Evolutionary conservation across 75 land plant genomes (phyloP), one percentile per base, ranked within the genome.

Genomic region (Sequoiadendron giganteum): DNA sequence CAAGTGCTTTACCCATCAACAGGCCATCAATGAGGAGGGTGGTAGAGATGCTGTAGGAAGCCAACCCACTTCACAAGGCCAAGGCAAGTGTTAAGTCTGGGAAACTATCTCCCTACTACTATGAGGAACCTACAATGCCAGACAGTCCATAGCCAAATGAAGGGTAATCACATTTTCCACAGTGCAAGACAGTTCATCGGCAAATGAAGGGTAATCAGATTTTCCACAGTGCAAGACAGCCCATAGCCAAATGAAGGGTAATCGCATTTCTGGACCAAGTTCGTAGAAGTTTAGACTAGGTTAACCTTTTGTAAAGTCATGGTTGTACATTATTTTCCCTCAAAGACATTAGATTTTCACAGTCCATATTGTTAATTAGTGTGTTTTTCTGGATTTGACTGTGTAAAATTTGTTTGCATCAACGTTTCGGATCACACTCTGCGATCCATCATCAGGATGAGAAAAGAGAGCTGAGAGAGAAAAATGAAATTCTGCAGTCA

Each of bases 11-110:
- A 0, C 97, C 96, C 7, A 92, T 91, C 55, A 92, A 93, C 88
- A 91, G 97, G 61, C 96, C 97, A 0, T 83, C 96, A 40, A 96
- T 96, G 97, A 88, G 96, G 84, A 89, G 93, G 55, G 96, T 95
- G 36, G 96, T 96, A 70, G 92, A 94, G 87, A 86, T 95, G 93
- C 85, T 96, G 89, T 91, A 85, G 85, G 96, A 94, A 85, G 91
- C 91, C 15, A 84, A 89, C 19, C 85, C 86, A 28, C 87, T 86
- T 70, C 89, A 86, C 70, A 88, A 54, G 48, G 11, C 85, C 81
- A 90, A 88, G 85, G 9, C 78, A 11, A 80, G 8, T 10, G 54
- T 18, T 45, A 91, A 92, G 77, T 92, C 91, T 47, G 95, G 92
- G 10, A 92, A 90, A 83, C 90, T 94, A 30, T 90, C 92, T 7